These are phyloP conservation scores for Stentor roeselii DNA, from an alignment of 73 alveolate species.

Conservation along the genomic window DNA sequence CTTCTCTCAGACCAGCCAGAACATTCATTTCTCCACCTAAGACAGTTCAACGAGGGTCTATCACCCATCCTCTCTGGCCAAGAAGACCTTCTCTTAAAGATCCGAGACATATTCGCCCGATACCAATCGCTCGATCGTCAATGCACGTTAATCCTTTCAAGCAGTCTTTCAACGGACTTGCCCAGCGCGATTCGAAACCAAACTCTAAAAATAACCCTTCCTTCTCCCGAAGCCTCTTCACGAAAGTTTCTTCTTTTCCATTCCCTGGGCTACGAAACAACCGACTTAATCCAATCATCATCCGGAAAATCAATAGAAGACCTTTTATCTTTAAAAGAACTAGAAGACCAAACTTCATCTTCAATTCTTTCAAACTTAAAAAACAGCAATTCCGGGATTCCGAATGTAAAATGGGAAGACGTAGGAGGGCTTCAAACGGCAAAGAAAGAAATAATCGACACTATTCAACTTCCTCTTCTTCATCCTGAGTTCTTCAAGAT, in stretches of 20 bases:
- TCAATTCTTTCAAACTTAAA: slow-evolving; percentile 23
- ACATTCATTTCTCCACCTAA: not conserved
- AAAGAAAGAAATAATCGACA: slow-evolving; percentile 74
- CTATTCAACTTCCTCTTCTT: slow-evolving; percentile 69
- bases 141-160: not conserved
- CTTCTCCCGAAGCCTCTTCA: not conserved
- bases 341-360: slow-evolving; percentile 27
- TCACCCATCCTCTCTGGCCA: slow-evolving; percentile 3
- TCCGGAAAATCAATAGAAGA: not conserved
- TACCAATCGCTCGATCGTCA: not conserved
- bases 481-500: slow-evolving; percentile 78
- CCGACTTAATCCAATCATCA: not conserved
- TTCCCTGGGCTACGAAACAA: not conserved
- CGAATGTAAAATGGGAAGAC: slow-evolving; percentile 83
- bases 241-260: not conserved
- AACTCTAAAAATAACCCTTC: too few relatives aligned
- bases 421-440: slow-evolving; percentile 93
- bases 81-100: not conserved
- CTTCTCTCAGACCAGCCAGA: not conserved
- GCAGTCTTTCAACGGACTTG: not conserved
- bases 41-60: not conserved
- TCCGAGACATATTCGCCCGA: not conserved
- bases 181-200: not conserved
- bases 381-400: slow-evolving; percentile 41
- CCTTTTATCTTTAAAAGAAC: not conserved